Base-by-base conservation (phyloP, 345 rosid genomes). In the Brassica cretica region DNA sequence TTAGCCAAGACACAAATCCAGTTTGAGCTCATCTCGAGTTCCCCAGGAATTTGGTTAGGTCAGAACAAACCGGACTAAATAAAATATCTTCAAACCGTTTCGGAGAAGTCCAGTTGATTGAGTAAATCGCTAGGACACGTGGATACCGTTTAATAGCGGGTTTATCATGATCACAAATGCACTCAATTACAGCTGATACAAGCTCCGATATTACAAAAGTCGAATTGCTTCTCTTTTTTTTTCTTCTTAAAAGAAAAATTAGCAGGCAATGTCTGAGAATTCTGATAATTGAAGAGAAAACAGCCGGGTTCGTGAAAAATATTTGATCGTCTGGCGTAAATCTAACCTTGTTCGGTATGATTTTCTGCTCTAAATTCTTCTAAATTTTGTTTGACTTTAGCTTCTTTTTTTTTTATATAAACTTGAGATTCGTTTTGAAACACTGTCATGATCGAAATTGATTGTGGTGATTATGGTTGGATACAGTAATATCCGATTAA, bases 241-340 rank as follows among this genome's bases (percentile, higher is more conserved):
- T 51, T 51, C 6, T 19, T 51, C 11, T 39, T n/a, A 6, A 46
- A 32, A 18, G 12, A 6, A 56, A 30, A 56, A 30, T 15, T 16
- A 12, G 27, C 12, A 25, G 76, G 51, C 37, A 2, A 44, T 71
- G 72, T 71, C 76, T 29, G 51, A 71, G 59, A 27, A 0, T 53
- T 64, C 39, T 16, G 46, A 77, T 63, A 77, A 51, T 64, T 77
- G 71, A 56, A 65, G 61, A 4, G 66, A 77, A 21, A 39, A 29
- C 30, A 65, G 30, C 64, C 21, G 44, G 35, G 29, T 66, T 71
- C 53, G 75, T 64, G 58, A 63, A 18, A 53, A 53, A 14, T 51
- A 71, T 78, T 66, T 44, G 55, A 58, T 70, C 46, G 8, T 8
- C 33, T 60, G 59, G 25, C 71, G 30, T 25, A 14, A 77, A 64